Base-by-base conservation (phyloP, 148 eudicot genomes). In the Rhododendron vialii region DNA sequence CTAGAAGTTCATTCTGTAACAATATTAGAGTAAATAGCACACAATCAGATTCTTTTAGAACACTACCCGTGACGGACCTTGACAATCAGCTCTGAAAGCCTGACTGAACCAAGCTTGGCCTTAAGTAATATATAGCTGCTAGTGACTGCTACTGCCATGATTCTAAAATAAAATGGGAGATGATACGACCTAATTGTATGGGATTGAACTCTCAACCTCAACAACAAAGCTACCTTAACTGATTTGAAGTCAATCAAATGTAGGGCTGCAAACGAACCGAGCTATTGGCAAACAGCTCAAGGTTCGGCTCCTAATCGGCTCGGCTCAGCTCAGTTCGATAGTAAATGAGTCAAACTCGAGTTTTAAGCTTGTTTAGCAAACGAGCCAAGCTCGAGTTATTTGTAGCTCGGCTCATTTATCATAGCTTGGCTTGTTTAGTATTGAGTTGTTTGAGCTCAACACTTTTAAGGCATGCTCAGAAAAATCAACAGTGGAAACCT, bases 381-480 rank as follows among this genome's bases (percentile, higher is more conserved):
- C 30, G 12, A 65, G 30, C 28, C 30, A 3, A 65, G 71, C 4
- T 24, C 3, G 30, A 65, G 28, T 65, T 65, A 65, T n/a, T 65
- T n/a, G 30, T 65, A 65, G n/a, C 30, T 65, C 5, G 12, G 71
- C 28, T 65, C 71, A n/a, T 24, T 65, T 65, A 9, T n/a, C 12
- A 65, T 24, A 65, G 33, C 71, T 24, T 11, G 12, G 28, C 71
- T n/a, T 14, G 10, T 65, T 65, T n/a, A 65, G 71, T 8, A n/a
- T 65, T 3, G 28, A 65, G 71, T n/a, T 24, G 30, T 65, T 65
- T 65, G 30, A n/a, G 30, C 14, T 65, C 14, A 33, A 38, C 45
- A 81, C 22, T 30, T 81, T 55, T 55, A n/a, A 81, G 45, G 69
- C 45, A 55, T 81, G 69, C 45, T 81, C 43, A 81, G 35, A 55